Conservation (phyloP, 176 grass and related monocot genomes). For the Ampelocalamus luodianensis region DNA sequence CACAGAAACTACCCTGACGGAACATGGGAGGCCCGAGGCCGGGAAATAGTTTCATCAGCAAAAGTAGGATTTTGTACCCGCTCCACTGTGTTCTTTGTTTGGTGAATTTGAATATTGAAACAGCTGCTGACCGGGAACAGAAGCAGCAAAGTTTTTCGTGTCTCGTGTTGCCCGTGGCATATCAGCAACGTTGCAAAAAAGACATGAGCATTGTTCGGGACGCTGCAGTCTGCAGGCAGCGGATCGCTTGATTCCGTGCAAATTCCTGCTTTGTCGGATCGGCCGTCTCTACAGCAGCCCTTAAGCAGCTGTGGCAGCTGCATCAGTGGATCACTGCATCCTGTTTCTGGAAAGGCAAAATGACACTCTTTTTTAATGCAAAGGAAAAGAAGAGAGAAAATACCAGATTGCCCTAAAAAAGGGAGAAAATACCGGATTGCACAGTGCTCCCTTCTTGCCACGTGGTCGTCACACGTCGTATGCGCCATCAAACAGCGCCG, state of each 20-base stretch:
- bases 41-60: not conserved
- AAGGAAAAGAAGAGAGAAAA: too few relatives aligned
- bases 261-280: not conserved
- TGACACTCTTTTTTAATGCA: not conserved
- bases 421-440: too few relatives aligned
- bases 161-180: not conserved
- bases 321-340: too few relatives aligned
- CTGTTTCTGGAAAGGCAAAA: too few relatives aligned
- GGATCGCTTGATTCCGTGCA: not conserved
- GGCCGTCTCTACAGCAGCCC: not conserved
- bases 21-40: not conserved
- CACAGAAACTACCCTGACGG: not conserved
- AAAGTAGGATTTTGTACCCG: not conserved
- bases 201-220: not conserved
- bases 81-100: not conserved
- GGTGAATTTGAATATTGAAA: not conserved
- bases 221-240: too few relatives aligned
- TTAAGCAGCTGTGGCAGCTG: not conserved
- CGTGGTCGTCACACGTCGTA: too few relatives aligned
- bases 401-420: too few relatives aligned
- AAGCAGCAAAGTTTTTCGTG: not conserved
- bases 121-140: not conserved
- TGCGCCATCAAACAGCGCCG: too few relatives aligned
- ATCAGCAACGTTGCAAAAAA: not conserved
- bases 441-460: too few relatives aligned